These are phyloP conservation scores for Chionographis japonica DNA, from an alignment of 106 monocot species.

Conservation along the genomic window DNA sequence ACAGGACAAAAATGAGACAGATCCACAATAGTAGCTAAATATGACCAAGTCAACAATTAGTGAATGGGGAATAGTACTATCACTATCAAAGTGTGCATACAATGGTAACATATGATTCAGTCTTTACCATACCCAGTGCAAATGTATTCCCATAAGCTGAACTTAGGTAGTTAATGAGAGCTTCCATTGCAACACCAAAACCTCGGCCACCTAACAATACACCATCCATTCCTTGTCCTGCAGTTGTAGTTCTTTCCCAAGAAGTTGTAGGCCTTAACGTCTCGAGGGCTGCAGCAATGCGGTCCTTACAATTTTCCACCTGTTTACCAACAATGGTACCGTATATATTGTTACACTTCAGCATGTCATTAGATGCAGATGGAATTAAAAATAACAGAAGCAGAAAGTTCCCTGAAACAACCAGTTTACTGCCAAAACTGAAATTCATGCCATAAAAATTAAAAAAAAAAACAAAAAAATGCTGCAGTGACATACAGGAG, in stretches of 20 bases:
- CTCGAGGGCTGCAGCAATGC: conserved; percentile 89
- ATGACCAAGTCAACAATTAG: too few relatives aligned
- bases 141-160: conserved; percentile 94
- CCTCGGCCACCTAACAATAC: conserved; percentile 84
- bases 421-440: too few relatives aligned
- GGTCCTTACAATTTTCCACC: conserved; percentile 93
- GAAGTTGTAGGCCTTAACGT: conserved; percentile 87
- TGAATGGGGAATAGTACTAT: too few relatives aligned
- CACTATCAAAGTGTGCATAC: not conserved
- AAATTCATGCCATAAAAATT: not conserved
- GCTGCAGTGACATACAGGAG: conserved; percentile 62
- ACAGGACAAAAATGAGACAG: conserved; percentile 4
- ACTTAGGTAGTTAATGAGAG: conserved; percentile 80
- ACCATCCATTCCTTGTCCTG: conserved; percentile 74
- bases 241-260: conserved; percentile 78
- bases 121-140: conserved; percentile 78
- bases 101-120: conserved; percentile 10
- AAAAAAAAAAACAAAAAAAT: not conserved
- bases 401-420: not conserved
- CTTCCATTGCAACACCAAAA: conserved; percentile 85
- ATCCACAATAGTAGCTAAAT: too few relatives aligned
- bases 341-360: not conserved
- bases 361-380: not conserved
- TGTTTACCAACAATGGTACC: conserved; percentile 18
- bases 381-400: not conserved